Evolutionary conservation across 805 yeast genomes (phyloP), one percentile per base, ranked within the genome.

Genomic region (Tetrapisispora iriomotensis): DNA sequence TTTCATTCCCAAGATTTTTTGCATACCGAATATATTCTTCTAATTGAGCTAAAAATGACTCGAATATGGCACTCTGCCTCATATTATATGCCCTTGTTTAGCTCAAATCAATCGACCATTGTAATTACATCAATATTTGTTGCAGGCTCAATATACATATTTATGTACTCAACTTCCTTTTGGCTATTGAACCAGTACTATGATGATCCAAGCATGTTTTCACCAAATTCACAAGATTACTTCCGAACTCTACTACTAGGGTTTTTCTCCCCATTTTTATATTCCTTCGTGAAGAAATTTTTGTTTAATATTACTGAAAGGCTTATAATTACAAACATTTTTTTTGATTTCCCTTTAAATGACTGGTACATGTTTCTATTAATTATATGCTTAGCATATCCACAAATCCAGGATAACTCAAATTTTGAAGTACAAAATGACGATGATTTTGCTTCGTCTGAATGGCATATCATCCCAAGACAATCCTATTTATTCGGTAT

Each of bases 401-500:
- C 71, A 2, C 71, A 66, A 40, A 45, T 54, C 24, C 59, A 62
- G 28, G 58, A 55, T 19, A 40, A 10, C 18, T 15, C 18, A 34
- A 14, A 18, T 28, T 23, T 7, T 20, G 14, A 19, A 6, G 24
- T 29, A 8, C 8, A 14, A 15, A 34, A 32, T 20, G 38, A 37
- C 26, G 28, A 34, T 17, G 36, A 43, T 12, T 41, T 38, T 12
- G 47, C 53, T 13, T 39, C 46, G 26, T 55, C 32, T 4, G 40
- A 38, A 19, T 67, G 69, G 67, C 67, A 65, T 36, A 53, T 67
- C n/a, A 61, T 63, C 3, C 67, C 64, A 30, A 54, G 64, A 34
- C 68, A 66, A 45, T 57, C 65, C 1, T 66, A 54, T 38, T 41
- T 65, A 7, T 66, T 65, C 43, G 71, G 69, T 3, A 45, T 61